Evolutionary conservation across 768 basidiomycete species (phyloP).

Genomic region (Tricholoma saponaceum): DNA sequence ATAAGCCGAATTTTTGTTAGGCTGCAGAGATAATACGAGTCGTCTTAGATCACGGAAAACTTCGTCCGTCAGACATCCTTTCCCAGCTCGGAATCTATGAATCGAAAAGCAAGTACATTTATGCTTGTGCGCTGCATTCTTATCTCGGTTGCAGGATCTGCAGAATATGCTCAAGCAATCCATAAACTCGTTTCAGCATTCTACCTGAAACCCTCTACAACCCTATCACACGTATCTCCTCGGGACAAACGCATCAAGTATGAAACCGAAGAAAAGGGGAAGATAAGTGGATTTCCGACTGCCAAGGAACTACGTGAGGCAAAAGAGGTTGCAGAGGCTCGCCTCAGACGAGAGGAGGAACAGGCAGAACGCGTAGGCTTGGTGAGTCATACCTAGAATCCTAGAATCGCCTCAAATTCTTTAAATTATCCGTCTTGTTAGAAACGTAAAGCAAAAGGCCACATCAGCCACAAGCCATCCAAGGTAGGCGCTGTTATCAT

Average conservation of each 20-base stretch:
- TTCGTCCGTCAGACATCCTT: conserved; percentile 70
- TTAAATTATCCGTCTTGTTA: conserved; percentile 28
- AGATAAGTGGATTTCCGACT: conserved; percentile 72
- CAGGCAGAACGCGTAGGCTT: conserved; percentile 71
- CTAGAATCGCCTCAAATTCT: not conserved
- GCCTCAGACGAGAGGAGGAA: conserved; percentile 66
- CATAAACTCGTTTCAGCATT: conserved; percentile 64
- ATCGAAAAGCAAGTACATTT: conserved; percentile 45
- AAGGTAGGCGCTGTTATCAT: conserved; percentile 39
- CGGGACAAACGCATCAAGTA: conserved; percentile 78
- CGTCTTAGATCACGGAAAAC: conserved; percentile 82
- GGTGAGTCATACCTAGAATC: conserved; percentile 39
- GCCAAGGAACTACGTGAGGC: conserved; percentile 75
- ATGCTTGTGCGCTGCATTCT: not conserved
- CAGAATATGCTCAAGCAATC: conserved; percentile 57
- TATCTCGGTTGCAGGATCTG: conserved; percentile 14
- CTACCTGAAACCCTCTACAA: conserved; percentile 80
- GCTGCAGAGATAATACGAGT: conserved; percentile 72
- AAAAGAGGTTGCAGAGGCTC: conserved; percentile 59
- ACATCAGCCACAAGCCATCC: conserved; percentile 39
- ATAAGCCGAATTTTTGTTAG: conserved; percentile 31
- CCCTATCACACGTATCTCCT: conserved; percentile 75
- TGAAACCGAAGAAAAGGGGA: conserved; percentile 72
- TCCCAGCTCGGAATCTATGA: conserved; percentile 47
- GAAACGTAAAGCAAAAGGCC: conserved; percentile 62